These are phyloP conservation scores for Triticum turgidum DNA, from an alignment of 176 grass and related monocot species.

Conservation along the genomic window DNA sequence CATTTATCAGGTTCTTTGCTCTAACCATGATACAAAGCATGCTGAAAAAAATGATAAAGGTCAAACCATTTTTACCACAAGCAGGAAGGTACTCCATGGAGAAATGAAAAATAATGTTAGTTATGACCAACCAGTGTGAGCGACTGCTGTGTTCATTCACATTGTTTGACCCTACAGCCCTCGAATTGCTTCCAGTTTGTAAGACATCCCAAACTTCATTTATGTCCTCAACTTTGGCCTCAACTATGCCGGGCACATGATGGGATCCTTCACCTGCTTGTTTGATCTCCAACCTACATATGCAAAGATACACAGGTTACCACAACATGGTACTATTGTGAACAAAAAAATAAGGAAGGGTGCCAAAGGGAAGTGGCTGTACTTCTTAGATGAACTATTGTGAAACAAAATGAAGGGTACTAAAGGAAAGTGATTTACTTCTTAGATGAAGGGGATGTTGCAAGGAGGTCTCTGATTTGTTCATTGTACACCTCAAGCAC, in stretches of 20 bases:
- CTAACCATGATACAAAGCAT: slow-evolving; percentile 88
- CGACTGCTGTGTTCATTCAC: slow-evolving; percentile 98
- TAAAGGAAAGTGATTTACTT: slow-evolving; percentile 47
- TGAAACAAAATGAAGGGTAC: not conserved
- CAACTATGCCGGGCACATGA: slow-evolving; percentile 85
- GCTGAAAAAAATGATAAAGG: slow-evolving; percentile 40
- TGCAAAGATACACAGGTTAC: slow-evolving; percentile 1
- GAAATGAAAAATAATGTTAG: not conserved
- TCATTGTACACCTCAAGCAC: slow-evolving; percentile 99
- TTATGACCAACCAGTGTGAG: slow-evolving; percentile 79
- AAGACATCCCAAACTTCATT: slow-evolving; percentile 84
- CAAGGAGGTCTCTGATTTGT: slow-evolving; percentile 84
- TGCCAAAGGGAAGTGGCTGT: not conserved
- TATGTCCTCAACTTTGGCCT: slow-evolving; percentile 78
- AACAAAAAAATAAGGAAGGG: not conserved
- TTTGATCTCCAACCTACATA: slow-evolving; percentile 83
- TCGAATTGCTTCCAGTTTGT: slow-evolving; percentile 81
- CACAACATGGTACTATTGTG: not conserved
- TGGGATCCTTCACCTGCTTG: slow-evolving; percentile 76
- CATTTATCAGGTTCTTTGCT: slow-evolving; percentile 75
- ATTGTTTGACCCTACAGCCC: slow-evolving; percentile 95
- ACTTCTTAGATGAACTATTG: slow-evolving; percentile 67
- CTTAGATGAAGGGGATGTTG: slow-evolving; percentile 65
- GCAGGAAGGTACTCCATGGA: not conserved
- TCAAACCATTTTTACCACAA: slow-evolving; percentile 17